Base-by-base conservation (phyloP, 139 green algal species). In the Tetradesmus obliquus region DNA sequence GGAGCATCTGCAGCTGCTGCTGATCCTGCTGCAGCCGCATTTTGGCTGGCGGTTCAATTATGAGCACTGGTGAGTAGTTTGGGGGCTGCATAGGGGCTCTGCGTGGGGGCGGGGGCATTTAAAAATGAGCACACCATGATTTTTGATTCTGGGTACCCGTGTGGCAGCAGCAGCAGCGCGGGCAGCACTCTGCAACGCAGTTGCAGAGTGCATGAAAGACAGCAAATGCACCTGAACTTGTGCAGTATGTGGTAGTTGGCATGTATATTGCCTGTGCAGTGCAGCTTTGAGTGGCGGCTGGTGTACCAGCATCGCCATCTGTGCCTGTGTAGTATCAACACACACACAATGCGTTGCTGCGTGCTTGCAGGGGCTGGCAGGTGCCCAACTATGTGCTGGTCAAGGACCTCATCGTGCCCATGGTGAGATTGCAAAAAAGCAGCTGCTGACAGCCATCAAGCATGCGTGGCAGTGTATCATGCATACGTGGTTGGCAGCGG, bases 1-100 rank as follows among this genome's bases (percentile, higher is more conserved):
- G 55, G 88, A 91, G 76, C 88, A 91, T 22, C 76, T 91, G 76
- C 88, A 91, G 88, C 88, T 91, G 88, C 76, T 91, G 88, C 76
- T 91, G 55, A 22, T 91, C 5, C 76, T 91, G 57, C 55, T 91
- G 53, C 72, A 91, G 79, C 24, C 88, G 51, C 45, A 86, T 3
- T 91, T 76, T 13, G 17, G 84, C 7, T 91, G 88, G 88, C 7
- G 13, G 22, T 87, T 91, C 13, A 22, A 91, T 10, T 89, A 89
- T 66, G 3, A 89, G 12, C 62, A 82, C 45, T 89, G 85, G 85
- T 82, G 57, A 79, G 83, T 20, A 55, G 32, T 45, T 45, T 45
- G 32, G 32, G 32, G 32, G 32, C 0, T 45, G 32, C 32, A 45
- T 45, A 45, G 32, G 32, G 32, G 32, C 32, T 45, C 32, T 45